A percentile compares a stretch with the other conserved stretches of the same genome.
Evolutionary conservation across 73 alveolate species (phyloP).

Genomic region (Paramecium tetraurelia): DNA sequence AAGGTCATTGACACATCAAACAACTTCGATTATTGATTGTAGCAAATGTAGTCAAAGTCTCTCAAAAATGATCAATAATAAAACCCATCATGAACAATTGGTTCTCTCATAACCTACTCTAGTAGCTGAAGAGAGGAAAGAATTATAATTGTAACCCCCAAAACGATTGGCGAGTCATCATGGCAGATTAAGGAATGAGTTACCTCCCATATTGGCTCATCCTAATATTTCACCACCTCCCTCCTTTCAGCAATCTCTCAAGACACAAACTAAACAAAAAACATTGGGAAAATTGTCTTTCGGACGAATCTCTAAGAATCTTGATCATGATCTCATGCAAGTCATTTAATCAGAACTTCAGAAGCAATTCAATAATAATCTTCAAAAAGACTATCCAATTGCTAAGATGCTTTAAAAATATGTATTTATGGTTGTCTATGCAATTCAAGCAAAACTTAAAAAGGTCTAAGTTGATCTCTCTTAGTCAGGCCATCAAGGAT

Average conservation of each 20-base stretch:
- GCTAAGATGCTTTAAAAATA: background rate
- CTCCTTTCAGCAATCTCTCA: background rate
- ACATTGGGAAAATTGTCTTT: background rate
- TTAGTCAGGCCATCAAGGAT: background rate
- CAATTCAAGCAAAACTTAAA: background rate
- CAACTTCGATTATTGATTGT: background rate
- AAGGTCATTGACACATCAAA: background rate
- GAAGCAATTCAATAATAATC: background rate
- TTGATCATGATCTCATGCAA: slow-evolving; percentile 13
- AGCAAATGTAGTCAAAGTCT: background rate
- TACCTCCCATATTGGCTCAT: slow-evolving; percentile 16
- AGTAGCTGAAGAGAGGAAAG: background rate
- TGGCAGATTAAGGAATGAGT: background rate
- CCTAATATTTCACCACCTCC: background rate
- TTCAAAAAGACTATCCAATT: background rate
- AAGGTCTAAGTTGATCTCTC: background rate
- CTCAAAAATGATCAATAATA: background rate
- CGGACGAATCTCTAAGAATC: background rate
- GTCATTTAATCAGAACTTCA: background rate
- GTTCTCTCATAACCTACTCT: background rate
- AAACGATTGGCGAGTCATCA: background rate
- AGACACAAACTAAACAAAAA: background rate
- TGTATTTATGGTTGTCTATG: background rate
- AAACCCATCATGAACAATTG: background rate
- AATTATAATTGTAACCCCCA: background rate